Evolutionary conservation across 345 rosid genomes (phyloP), one percentile per base, ranked within the genome.

Genomic region (Streptanthus diversifolius): DNA sequence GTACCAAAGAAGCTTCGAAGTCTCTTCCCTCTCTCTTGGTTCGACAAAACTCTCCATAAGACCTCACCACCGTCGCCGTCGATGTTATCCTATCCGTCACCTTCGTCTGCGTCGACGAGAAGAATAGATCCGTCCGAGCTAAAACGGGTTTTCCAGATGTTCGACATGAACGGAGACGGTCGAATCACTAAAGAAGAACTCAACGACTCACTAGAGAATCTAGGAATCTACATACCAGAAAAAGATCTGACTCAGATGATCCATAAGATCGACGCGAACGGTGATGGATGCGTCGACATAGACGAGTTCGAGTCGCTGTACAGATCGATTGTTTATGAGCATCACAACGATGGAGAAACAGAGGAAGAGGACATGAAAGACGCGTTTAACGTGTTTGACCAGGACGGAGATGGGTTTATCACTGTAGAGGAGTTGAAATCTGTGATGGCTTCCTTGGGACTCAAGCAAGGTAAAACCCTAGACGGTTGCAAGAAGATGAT

Each of bases 361-460:
- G 82, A 80, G 48, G 82, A 80, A 66, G 82, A 75, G 8, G 80
- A 80, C 24, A 80, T 80, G 82, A 71, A 53, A 39, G 80, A 75
- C 13, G 82, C 80, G 24, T 80, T 75, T 49, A 75, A 79, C 30
- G 82, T 79, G 53, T 79, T 79, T 62, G 80, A 79, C 17, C 77
- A 70, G 19, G 68, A 79, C 10, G 57, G 82, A 5, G 82, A 79
- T 54, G 82, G 80, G 27, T 79, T 75, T 39, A 75, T 79, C 37
- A 79, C 74, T 4, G 80, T 79, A 0, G 80, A 79, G 7, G 80
- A 79, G 56, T 54, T 79, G 55, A 71, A 71, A 21, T 75, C 76
- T 2, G 80, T 75, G 12, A 51, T 79, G 73, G 63, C 41, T 71
- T 79, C 82, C 18, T 65, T 75, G 45, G 82, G 82, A 29, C 69